Conservation (phyloP, 1,284 basidiomycete species). For the Phylloboletellus chloephorus region DNA sequence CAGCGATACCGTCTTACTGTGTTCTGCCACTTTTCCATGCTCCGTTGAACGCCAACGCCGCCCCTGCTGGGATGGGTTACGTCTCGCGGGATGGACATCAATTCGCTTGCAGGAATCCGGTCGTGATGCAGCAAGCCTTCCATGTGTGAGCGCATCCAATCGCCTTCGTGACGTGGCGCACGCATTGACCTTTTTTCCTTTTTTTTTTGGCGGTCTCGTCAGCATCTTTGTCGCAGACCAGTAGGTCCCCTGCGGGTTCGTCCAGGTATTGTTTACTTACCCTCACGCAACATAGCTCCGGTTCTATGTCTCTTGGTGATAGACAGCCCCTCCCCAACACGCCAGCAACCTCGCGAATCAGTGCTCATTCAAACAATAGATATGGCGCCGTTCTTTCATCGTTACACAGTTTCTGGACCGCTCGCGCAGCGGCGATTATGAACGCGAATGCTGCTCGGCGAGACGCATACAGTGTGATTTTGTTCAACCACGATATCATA, state of each 20-base stretch:
- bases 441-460: slow-evolving; percentile 33
- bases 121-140: slow-evolving; percentile 37
- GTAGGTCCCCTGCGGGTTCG: slow-evolving; percentile 5
- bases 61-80: slow-evolving; percentile 38
- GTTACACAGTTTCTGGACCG: slow-evolving; percentile 49
- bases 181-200: slow-evolving; percentile 6
- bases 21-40: slow-evolving; percentile 50
- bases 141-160: slow-evolving; percentile 19
- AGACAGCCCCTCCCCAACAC: slow-evolving; percentile 42
- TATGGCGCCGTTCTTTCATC: slow-evolving; percentile 57
- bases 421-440: slow-evolving; percentile 40
- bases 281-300: slow-evolving; percentile 36
- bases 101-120: slow-evolving; percentile 53
- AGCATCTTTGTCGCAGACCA: slow-evolving; percentile 29
- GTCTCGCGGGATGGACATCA: slow-evolving; percentile 45
- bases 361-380: slow-evolving; percentile 39
- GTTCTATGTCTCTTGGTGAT: slow-evolving; percentile 45
- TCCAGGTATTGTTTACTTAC: not conserved
- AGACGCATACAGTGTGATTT: slow-evolving; percentile 54
- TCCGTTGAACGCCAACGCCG: slow-evolving; percentile 30
- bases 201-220: too few species aligned
- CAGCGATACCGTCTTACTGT: slow-evolving; percentile 51
- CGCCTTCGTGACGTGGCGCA: not conserved
- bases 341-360: slow-evolving; percentile 40
- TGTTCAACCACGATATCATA: slow-evolving; percentile 39